phyloP scores from a whole-genome alignment of 192 early-diverging fungal species.

The Podila epigama region DNA sequence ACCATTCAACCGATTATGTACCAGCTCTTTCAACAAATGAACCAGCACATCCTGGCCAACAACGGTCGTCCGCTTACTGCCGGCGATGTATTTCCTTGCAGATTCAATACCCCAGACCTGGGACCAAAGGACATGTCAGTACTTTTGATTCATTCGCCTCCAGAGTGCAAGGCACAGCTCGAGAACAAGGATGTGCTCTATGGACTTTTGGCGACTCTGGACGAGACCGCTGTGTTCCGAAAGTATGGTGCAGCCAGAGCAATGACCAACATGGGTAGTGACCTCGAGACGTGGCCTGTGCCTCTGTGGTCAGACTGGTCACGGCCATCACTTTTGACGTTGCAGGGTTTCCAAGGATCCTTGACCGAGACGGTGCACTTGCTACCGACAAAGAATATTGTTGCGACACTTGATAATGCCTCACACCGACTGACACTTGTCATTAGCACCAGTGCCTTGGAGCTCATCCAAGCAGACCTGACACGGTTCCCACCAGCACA shows the following conservation, averaged over 20 bases:
- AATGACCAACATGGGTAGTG: conserved; percentile 45
- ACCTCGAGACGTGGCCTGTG: conserved; percentile 42
- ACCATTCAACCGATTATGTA: conserved; percentile 37
- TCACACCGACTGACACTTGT: conserved; percentile 35
- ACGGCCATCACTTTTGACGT: conserved; percentile 11
- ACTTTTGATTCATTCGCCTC: conserved; percentile 28
- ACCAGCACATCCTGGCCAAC: conserved; percentile 15
- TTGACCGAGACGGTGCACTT: conserved; percentile 22
- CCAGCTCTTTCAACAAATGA: conserved; percentile 33
- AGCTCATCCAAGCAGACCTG: conserved; percentile 26
- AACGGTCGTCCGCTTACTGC: conserved; percentile 25
- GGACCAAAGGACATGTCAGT: conserved; percentile 23
- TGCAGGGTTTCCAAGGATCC: conserved; percentile 27
- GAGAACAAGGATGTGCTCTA: conserved; percentile 46
- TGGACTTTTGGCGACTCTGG: conserved; percentile 34
- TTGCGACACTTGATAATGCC: conserved; percentile 35
- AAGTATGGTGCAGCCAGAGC: conserved; percentile 42
- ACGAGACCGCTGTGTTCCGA: conserved; percentile 35
- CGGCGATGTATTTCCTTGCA: conserved; percentile 32
- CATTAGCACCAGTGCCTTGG: conserved; percentile 21
- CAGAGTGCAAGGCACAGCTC: conserved; percentile 27
- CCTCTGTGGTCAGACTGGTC: conserved; percentile 49
- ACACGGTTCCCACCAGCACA: conserved; percentile 30
- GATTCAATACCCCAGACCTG: conserved; percentile 19
- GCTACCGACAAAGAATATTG: conserved; percentile 35